Evolutionary conservation across 2,329 filamentous ascomycete species (phyloP).

Genomic region (Phaeophleospora eucalypticola): DNA sequence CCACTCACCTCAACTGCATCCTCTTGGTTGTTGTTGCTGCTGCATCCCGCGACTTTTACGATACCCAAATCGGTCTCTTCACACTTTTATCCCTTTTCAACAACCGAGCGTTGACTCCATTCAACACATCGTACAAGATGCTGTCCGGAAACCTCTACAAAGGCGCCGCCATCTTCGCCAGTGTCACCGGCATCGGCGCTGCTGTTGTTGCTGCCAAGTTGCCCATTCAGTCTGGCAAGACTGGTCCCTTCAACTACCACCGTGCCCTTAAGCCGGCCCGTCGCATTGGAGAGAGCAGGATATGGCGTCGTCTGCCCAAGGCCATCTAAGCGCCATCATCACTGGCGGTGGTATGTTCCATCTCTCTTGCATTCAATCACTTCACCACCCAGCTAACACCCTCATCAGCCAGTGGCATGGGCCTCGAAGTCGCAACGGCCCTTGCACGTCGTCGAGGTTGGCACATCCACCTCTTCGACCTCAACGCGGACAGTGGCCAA

Average conservation of each 20-base stretch:
- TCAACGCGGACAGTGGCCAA: constrained; percentile 27
- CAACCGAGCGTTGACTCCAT: neutral
- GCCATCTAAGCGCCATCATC: constrained; percentile 25
- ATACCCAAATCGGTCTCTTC: neutral
- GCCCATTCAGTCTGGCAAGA: constrained; percentile 29
- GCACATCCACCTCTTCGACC: constrained; percentile 41
- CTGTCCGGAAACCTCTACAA: constrained; percentile 18
- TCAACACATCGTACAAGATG: neutral
- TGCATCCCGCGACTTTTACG: neutral
- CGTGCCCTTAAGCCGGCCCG: constrained; percentile 24
- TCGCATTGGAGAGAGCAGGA: constrained; percentile 14
- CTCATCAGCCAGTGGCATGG: constrained; percentile 38
- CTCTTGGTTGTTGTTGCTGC: neutral
- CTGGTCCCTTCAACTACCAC: constrained; percentile 33
- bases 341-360: constrained; percentile 16
- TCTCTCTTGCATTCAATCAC: neutral
- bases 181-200: constrained; percentile 28
- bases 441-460: constrained; percentile 37
- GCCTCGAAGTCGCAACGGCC: constrained; percentile 40
- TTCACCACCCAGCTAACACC: constrained; percentile 4
- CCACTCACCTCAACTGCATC: constrained; percentile 1
- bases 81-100: neutral
- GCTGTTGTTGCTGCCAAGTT: constrained; percentile 28
- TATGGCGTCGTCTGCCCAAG: constrained; percentile 32
- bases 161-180: constrained; percentile 29